These are phyloP conservation scores for Populus ilicifolia DNA, from an alignment of 345 rosid species.

Conservation along the genomic window DNA sequence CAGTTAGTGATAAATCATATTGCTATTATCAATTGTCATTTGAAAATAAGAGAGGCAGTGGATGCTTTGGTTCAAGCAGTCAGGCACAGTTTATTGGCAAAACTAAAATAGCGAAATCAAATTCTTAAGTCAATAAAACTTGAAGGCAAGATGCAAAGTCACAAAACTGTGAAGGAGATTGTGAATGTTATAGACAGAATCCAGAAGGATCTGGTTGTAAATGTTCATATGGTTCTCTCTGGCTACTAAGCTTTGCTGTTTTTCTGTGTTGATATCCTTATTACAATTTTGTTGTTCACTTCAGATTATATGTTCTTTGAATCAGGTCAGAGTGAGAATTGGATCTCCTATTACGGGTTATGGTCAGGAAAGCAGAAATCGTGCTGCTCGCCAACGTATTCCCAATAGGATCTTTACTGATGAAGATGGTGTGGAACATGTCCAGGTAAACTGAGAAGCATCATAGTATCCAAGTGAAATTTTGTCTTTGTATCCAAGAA, in stretches of 20 bases:
- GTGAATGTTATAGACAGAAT: background rate
- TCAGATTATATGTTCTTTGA: constrained; percentile 15
- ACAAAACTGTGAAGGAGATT: background rate
- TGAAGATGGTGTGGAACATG: constrained; percentile 92
- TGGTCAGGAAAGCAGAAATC: constrained; percentile 93
- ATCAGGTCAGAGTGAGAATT: constrained; percentile 87
- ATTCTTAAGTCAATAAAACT: background rate
- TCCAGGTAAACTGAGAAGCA: constrained; percentile 52
- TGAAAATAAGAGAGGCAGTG: background rate
- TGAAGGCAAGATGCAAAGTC: background rate
- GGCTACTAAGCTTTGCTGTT: background rate
- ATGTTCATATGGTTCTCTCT: background rate
- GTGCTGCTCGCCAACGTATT: constrained; percentile 94
- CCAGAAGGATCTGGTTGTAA: background rate
- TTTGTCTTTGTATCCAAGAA: background rate
- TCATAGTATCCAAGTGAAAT: background rate
- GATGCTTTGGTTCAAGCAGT: background rate
- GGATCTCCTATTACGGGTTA: constrained; percentile 96
- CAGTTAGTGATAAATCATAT: background rate
- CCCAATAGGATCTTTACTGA: constrained; percentile 73
- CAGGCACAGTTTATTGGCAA: background rate
- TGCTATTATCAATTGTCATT: background rate
- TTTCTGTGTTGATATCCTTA: background rate
- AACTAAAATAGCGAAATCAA: background rate
- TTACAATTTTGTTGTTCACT: constrained; percentile 2